Base-by-base conservation (phyloP, 2,329 filamentous ascomycete genomes). In the Epicoccum nigrum region DNA sequence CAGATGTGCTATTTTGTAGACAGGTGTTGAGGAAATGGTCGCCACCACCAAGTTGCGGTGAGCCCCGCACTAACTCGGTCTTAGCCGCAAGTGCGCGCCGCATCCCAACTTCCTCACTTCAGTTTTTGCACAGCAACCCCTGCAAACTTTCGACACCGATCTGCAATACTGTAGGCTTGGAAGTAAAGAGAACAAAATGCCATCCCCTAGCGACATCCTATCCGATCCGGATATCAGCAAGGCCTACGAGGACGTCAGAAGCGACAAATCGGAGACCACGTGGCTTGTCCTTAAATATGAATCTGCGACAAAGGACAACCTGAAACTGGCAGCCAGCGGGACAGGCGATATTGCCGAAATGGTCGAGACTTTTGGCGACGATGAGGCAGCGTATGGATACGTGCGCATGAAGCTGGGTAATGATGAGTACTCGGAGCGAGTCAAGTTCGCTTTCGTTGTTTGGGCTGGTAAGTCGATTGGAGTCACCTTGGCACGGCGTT, bases 361-460 rank as follows among this genome's bases (percentile, higher is more conserved):
- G 55, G 75, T 78, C n/a, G 64, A 64, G 25, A 73, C 77, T 56
- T 76, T 89, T 9, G 84, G 85, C 68, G 78, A 84, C 64, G 65
- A 68, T 28, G 79, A 86, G 72, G 85, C 85, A 47, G 83, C 86
- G 70, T 88, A 87, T 75, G 85, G 79, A 47, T 88, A 88, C 74
- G 63, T 72, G 33, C 50, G 68, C 20, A 63, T 70, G 65, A 84
- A 88, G 76, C 84, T 89, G 71, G 85, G 85, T 68, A 89, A 88
- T 75, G 86, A 89, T 71, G 83, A 83, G 58, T 86, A 89, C 77
- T 84, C 80, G 73, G 85, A 77, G 67, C 78, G 86, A 30, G 82
- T 87, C 66, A 89, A 89, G 75, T 89, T 89, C 67, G 81, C 77
- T 40, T 78, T 89, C 40, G 74, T 88, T 25, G 80, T 87, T 58